Evolutionary conservation across 1,139 yeast genomes (phyloP), one percentile per base, ranked within the genome.

Genomic region (Sugiyamaella japonica): DNA sequence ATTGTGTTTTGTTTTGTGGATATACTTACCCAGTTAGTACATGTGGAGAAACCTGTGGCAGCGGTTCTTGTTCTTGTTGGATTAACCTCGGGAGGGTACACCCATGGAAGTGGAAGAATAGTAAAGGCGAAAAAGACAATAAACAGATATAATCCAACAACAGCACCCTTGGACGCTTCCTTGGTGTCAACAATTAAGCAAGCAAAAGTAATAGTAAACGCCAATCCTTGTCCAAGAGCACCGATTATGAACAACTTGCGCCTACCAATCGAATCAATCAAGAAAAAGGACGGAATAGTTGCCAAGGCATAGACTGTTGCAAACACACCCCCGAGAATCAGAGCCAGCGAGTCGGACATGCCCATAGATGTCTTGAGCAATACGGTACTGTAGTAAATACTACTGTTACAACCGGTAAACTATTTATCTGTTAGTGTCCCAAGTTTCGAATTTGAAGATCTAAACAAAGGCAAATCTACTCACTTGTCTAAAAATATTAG

Each of bases 171-270:
- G 25, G 73, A 64, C 16, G 54, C 56, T 74, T 73, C 58, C 73
- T 67, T 62, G 50, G 76, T 72, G 73, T 67, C 32, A 73, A 79
- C 6, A 79, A 81, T 47, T 74, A 71, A 20, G 77, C 76, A 46
- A 75, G 88, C 79, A 63, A 91, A 84, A 54, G 93, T 82, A 36
- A 89, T 85, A 62, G 87, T 81, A 41, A 89, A 73, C 82, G 96
- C 74, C 17, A 77, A 56, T 3, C 80, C 75, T 66, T 84, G 83
- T 9, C 80, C 67, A 46, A 68, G 60, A 1, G 74, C 74, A 54
- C 72, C 71, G 52, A 71, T 61, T 66, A 82, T 73, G 64, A 82
- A 69, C 10, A 77, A 68, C 66, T 82, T 79, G 71, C 85, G 82
- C 77, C 95, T 83, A 68, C 89, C 85, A 41, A 85, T 70, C 50